Base-by-base conservation (phyloP, 1,139 yeast genomes). In the Groenewaldozyma sp. region DNA sequence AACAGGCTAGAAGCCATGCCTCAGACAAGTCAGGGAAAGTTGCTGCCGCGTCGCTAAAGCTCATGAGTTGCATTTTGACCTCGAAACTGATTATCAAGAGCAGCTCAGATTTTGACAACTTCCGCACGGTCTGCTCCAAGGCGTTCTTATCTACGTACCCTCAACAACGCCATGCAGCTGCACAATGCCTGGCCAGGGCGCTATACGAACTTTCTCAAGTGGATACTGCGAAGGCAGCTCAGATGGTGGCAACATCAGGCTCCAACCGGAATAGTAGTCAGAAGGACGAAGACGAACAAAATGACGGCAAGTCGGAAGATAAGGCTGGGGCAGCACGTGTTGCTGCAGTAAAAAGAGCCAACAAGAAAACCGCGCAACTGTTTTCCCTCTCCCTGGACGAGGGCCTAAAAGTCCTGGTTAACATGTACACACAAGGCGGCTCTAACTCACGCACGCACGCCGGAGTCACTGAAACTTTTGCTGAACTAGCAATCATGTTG, bases 11-110 rank as follows among this genome's bases (percentile, higher is more conserved):
- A 34, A 34, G 45, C 7, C 48, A 46, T 22, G 42, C 55, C 4
- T 35, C 46, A 3, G 65, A 61, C 37, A 54, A 55, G 38, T 55
- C 64, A 2, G 56, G 56, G 6, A 48, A 52, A 13, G 56, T 57
- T 2, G 48, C 59, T 1, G 52, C 56, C 6, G 58, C 58, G 2
- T 54, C 61, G 1, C 52, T 55, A 28, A 48, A 53, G n/a, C 52
- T 58, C 17, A 36, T 52, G 27, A 47, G 47, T 4, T 49, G 52
- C 1, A 36, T 55, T 9, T 51, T 48, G 9, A 32, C 42, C 6
- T 35, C 43, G 24, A 37, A 47, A 16, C 45, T 53, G 28, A 51
- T 52, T 7, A 52, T 60, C 41, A 58, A 53, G 31, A 46, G 49
- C n/a, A 24, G 45, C 9, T 49, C 60, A 0, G 64, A 60, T 40